phyloP scores from a whole-genome alignment of 768 basidiomycete genomes.

The Gymnopilus junonius region DNA sequence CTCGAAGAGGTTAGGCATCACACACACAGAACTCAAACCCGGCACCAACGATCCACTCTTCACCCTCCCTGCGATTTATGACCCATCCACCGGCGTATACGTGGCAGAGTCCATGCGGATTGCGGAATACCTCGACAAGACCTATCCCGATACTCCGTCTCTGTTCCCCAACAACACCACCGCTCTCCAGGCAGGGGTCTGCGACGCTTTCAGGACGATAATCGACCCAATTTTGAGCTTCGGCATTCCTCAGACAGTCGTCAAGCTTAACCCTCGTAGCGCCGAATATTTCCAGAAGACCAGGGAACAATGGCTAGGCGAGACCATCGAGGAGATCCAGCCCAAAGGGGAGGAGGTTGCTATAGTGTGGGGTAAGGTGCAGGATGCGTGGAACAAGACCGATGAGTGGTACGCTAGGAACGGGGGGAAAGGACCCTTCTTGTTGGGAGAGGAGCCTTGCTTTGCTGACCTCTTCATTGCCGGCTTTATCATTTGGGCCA shows the following conservation, averaged over 20 bases:
- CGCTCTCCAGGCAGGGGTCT: conserved; percentile 19
- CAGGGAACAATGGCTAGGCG: conserved; percentile 22
- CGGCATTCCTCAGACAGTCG: conserved; percentile 10
- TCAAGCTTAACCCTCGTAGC: conserved; percentile 13
- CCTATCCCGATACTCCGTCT: conserved; percentile 46
- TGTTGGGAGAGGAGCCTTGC: conserved; percentile 36
- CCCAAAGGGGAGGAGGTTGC: conserved; percentile 25
- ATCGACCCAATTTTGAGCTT: conserved; percentile 6
- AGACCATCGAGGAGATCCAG: conserved; percentile 23
- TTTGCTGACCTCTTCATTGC: conserved; percentile 41
- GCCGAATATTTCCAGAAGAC: conserved; percentile 23
- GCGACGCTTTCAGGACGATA: background rate
- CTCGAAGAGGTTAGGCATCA: conserved; percentile 39
- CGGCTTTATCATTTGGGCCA: conserved; percentile 32
- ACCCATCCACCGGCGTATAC: conserved; percentile 40
- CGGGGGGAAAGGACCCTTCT: conserved; percentile 13
- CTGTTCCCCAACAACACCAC: conserved; percentile 34
- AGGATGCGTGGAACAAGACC: conserved; percentile 21
- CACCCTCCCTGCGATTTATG: conserved; percentile 54
- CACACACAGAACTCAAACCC: conserved; percentile 31
- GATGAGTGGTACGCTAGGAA: conserved; percentile 28
- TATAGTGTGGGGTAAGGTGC: conserved; percentile 26
- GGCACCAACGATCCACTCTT: conserved; percentile 36
- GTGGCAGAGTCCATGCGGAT: conserved; percentile 50
- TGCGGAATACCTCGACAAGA: conserved; percentile 54